Evolutionary conservation across 2,329 filamentous ascomycete species (phyloP).

Genomic region (Trichoderma pleuroti): DNA sequence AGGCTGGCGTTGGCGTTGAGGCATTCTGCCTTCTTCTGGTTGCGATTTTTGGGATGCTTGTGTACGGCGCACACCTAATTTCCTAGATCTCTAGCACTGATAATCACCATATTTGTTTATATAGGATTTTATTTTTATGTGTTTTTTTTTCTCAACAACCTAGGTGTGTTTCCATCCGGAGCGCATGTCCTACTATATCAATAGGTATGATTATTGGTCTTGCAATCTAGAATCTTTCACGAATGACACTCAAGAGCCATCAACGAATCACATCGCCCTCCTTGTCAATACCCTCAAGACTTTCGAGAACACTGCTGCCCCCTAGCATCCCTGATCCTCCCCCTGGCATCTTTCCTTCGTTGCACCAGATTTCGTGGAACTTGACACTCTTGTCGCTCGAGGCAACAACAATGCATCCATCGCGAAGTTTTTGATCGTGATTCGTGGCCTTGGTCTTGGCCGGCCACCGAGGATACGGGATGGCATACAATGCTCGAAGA

Average conservation of each 20-base stretch:
- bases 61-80: background rate
- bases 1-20: background rate
- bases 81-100: background rate
- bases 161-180: background rate
- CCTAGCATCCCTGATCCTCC: slow-evolving; percentile 62
- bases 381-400: slow-evolving; percentile 90
- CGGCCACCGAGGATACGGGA: slow-evolving; percentile 66
- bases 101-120: background rate
- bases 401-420: slow-evolving; percentile 77
- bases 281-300: slow-evolving; percentile 73
- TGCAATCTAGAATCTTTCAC: slow-evolving; percentile 11
- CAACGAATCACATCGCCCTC: slow-evolving; percentile 68
- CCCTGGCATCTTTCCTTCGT: slow-evolving; percentile 47
- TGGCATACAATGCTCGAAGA: slow-evolving; percentile 79
- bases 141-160: background rate
- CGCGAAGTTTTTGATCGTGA: slow-evolving; percentile 29
- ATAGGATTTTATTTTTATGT: background rate
- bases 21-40: background rate
- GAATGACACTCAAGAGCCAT: slow-evolving; percentile 25
- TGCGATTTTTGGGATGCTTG: background rate
- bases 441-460: slow-evolving; percentile 28
- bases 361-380: slow-evolving; percentile 93
- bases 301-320: slow-evolving; percentile 81
- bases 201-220: slow-evolving; percentile 10
- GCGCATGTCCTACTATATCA: background rate